A percentile compares a stretch with the other conserved stretches of the same genome.
These are phyloP conservation scores for Linnemannia hyalina DNA, from an alignment of 192 early-diverging fungal genomes.

Conservation along the genomic window DNA sequence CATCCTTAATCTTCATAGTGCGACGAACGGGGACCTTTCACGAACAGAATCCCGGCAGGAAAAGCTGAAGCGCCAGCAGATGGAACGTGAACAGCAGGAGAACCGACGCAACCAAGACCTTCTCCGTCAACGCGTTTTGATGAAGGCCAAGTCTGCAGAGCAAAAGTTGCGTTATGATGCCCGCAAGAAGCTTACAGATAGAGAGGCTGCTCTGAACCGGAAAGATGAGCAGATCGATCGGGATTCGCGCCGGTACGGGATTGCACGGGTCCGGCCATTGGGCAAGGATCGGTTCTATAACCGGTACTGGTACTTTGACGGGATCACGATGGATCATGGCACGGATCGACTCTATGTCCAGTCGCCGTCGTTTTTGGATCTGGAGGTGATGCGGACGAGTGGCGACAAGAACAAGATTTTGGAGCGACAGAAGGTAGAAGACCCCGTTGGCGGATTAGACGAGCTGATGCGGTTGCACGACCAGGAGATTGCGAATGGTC, in stretches of 20 bases:
- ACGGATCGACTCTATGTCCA: constrained; percentile 74
- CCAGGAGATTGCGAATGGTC: constrained; percentile 44
- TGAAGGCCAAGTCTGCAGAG: constrained; percentile 56
- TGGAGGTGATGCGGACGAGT: constrained; percentile 63
- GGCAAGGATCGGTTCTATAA: constrained; percentile 90
- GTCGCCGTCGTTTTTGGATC: constrained; percentile 63
- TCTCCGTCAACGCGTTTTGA: constrained; percentile 58
- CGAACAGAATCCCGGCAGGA: constrained; percentile 61
- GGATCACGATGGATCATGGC: constrained; percentile 72
- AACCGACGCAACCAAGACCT: constrained; percentile 56
- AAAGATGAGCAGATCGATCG: constrained; percentile 79
- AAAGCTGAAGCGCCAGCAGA: constrained; percentile 59
- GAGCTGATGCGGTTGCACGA: constrained; percentile 55
- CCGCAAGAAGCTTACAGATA: constrained; percentile 66
- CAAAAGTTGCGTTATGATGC: constrained; percentile 52
- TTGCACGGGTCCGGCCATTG: constrained; percentile 78
- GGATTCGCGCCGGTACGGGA: constrained; percentile 73
- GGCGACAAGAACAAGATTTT: constrained; percentile 36
- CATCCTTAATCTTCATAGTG: not conserved
- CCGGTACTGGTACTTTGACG: constrained; percentile 93
- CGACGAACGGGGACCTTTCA: constrained; percentile 14
- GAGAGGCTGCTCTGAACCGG: constrained; percentile 60
- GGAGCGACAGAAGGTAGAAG: constrained; percentile 35
- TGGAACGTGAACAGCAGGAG: constrained; percentile 64
- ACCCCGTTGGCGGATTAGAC: constrained; percentile 21